Evolutionary conservation across 2,329 filamentous ascomycete species (phyloP), one percentile per base, ranked within the genome.

Genomic region (Neofusicoccum sp.): DNA sequence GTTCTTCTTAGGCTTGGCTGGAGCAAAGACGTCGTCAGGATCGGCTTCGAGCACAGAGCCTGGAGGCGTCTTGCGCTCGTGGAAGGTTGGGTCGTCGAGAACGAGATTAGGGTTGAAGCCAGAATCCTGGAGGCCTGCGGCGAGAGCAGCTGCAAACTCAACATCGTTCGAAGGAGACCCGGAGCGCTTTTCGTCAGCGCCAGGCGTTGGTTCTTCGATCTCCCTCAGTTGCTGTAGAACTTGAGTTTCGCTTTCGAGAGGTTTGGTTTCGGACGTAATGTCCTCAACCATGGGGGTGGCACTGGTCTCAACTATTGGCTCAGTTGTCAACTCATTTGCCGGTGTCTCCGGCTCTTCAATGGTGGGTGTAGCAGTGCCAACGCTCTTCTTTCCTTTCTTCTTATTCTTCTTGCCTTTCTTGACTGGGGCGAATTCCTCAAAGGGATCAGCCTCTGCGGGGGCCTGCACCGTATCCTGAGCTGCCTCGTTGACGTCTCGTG

Each of bases 81-180:
- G 60, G 61, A 73, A 75, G 0, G 62, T 57, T 20, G 75, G 72
- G 63, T 80, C 75, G 24, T 79, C 71, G 47, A 80, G 70, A 6
- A 80, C 78, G 33, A 79, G 68, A 49, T 76, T 70, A 4, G 77
- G 72, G 64, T 80, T 70, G 64, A 81, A 81, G 33, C 79, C 79
- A 28, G 76, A 78, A 54, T 78, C 74, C 61, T 76, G 71, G 12
- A 81, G 65, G 31, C 77, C 78, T 54, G 77, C 78, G 24, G 78
- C 78, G 6, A 81, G 67, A 4, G 78, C 77, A 4, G 78, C 79
- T 26, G 79, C 76, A 58, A 81, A 81, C 63, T 80, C 79, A 36
- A 79, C 73, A 49, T 79, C 76, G 7, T 68, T 67, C 24, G 69
- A 63, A 16, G 72, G 72, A 45, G 68, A 66, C 33, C 54, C 60